Evolutionary conservation across 2,329 filamentous ascomycete species (phyloP), one percentile per base, ranked within the genome.

Genomic region (Apiospora malaysiana): DNA sequence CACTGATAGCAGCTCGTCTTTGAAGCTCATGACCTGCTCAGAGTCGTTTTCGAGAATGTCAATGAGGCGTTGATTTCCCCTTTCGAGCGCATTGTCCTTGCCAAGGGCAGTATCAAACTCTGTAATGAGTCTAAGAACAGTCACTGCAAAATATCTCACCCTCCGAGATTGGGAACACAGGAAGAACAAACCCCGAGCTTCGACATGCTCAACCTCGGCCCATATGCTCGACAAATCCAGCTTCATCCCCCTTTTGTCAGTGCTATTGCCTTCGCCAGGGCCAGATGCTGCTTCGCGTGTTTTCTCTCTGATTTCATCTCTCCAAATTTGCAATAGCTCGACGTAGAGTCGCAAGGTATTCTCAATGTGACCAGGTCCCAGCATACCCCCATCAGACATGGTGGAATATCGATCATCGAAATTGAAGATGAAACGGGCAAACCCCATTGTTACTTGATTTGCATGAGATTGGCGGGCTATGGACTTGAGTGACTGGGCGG

Each of bases 401-500:
- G 96, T 98, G 0, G 95, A 94, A 80, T 99, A 99, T 32, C 95
- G 91, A 75, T 97, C 95, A 80, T 99, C 97, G 79, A 98, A 99
- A 76, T 96, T 97, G 84, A 99, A 99, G 69, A 99, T 99, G 82
- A 98, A 99, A 37, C 95, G 89, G 47, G 96, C 94, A 82, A 99
- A 99, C 0, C 96, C 95, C 82, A 97, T 97, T 0, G 95, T 97
- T 3, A 99, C 96, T 80, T 96, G 93, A 76, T 99, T 94, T 0
- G 96, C 95, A 81, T 97, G 93, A 9, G 92, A 93, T 78, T 99
- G 96, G 43, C 93, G 89, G 14, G 97, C 96, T 76, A 99, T 99
- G 0, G 95, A 95, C 80, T 98, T 98, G 21, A 99, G 83, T 1
- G 96, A 98, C 75, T 95, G 93, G 3, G 94, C 93, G 1, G 97